Base-by-base conservation (phyloP, 2,329 filamentous ascomycete genomes). In the Fusarium staphyleae region DNA sequence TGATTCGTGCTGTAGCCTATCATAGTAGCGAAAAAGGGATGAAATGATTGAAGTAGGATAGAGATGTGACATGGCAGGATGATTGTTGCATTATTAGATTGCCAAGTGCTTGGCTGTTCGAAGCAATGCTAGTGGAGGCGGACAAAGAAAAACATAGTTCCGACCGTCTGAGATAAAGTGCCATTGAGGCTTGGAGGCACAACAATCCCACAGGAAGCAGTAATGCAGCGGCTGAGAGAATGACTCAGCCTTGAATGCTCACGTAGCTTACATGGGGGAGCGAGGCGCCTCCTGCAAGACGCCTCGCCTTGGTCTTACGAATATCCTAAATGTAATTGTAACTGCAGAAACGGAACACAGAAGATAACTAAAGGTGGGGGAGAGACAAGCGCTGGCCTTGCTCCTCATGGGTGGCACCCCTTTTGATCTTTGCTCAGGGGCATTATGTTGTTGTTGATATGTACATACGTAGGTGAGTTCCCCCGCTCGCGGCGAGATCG, bases 401-500 rank as follows among this genome's bases (percentile, higher is more conserved):
- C 42, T 51, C 46, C 52, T 47, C 48, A 30, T 24, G 19, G 19
- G 6, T 22, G 4, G 45, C 48, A 46, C 52, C 57, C 48, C 48
- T 56, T 41, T 49, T 37, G 35, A 24, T 14, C 7, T 24, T 24
- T 24, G 5, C 4, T 8, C 3, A 5, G 9, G 22, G 22, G 22
- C 22, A 24, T 9, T 24, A 5, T 24, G 22, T 53, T 56, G 28
- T 60, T 60, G 50, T 39, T 45, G 43, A 53, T 51, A 40, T n/a
- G n/a, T n/a, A n/a, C n/a, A n/a, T n/a, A n/a, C n/a, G 32, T 48
- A 48, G 42, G 47, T 45, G 32, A 18, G 35, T 34, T 45, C 39
- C 60, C 65, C 62, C 55, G 55, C 54, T 55, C 18, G 41, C 39
- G 60, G 65, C 65, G 65, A 66, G 61, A 68, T 68, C 65, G 65